Evolutionary conservation across 805 yeast genomes (phyloP).

Genomic region (Nakazawaea molendinolei): DNA sequence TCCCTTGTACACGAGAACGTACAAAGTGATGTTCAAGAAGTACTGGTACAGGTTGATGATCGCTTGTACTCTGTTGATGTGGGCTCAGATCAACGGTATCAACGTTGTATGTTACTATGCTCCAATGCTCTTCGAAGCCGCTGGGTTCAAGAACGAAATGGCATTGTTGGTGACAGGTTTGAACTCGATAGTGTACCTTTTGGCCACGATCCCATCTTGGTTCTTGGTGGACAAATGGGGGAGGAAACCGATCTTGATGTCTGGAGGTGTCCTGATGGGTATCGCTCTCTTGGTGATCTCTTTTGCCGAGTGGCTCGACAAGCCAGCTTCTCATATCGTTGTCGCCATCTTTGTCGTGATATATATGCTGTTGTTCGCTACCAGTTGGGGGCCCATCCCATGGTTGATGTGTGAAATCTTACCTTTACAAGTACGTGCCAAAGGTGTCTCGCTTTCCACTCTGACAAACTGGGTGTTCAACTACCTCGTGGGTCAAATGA

Average conservation of each 20-base stretch:
- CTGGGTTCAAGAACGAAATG: constrained; percentile 81
- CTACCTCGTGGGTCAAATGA: constrained; percentile 86
- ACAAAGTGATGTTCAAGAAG: constrained; percentile 33
- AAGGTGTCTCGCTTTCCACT: constrained; percentile 86
- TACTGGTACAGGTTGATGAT: constrained; percentile 53
- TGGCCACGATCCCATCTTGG: constrained; percentile 85
- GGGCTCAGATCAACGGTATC: constrained; percentile 88
- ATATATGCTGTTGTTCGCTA: constrained; percentile 81
- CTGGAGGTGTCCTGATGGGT: constrained; percentile 81
- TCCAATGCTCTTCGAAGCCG: constrained; percentile 84
- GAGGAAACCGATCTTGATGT: constrained; percentile 70
- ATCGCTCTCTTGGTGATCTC: constrained; percentile 60
- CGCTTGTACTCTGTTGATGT: constrained; percentile 80
- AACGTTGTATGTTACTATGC: constrained; percentile 87
- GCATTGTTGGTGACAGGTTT: constrained; percentile 87
- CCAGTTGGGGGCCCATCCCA: constrained; percentile 92
- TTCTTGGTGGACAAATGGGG: constrained; percentile 88
- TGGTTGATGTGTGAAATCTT: constrained; percentile 87
- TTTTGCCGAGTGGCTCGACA: constrained; percentile 44
- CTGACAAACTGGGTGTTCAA: constrained; percentile 93
- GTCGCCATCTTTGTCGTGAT: constrained; percentile 75
- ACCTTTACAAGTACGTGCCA: constrained; percentile 78
- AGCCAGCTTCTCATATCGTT: constrained; percentile 48
- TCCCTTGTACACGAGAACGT: constrained; percentile 34
- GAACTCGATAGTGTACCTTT: constrained; percentile 46